Evolutionary conservation across 1,284 basidiomycete species (phyloP).

Genomic region (Marasmius sp.): DNA sequence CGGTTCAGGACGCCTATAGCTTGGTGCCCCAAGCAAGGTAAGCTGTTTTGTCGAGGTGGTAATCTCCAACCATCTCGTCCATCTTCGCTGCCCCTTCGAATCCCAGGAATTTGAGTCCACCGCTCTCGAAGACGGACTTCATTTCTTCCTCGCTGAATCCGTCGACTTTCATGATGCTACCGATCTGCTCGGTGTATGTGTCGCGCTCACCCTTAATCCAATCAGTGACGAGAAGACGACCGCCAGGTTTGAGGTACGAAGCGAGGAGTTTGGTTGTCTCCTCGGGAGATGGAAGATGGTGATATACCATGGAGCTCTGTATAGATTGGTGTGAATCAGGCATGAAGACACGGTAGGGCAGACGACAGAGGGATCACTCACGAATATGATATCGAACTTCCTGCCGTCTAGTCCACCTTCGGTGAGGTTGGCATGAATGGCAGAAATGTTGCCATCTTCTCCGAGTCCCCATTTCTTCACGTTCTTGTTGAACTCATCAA

Average conservation of each 20-base stretch:
- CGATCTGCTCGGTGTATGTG: not conserved
- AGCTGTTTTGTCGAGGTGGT: not conserved
- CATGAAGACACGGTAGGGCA: conserved; percentile 9
- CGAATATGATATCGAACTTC: conserved; percentile 65
- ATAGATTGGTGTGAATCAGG: not conserved
- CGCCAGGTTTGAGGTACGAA: conserved; percentile 60
- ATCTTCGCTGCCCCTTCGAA: not conserved
- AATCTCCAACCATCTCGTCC: not conserved
- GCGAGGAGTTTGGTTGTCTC: conserved; percentile 52
- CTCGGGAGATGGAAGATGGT: conserved; percentile 53
- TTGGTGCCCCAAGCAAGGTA: not conserved
- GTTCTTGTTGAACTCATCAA: conserved; percentile 60
- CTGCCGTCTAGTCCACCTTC: conserved; percentile 48
- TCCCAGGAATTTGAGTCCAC: not conserved
- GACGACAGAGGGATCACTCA: conserved; percentile 18
- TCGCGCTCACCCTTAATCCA: not conserved
- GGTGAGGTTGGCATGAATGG: conserved; percentile 50
- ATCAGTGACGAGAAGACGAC: conserved; percentile 60
- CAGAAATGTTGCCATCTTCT: conserved; percentile 54
- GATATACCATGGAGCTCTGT: conserved; percentile 70
- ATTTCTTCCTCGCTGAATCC: not conserved
- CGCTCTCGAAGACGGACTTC: not conserved
- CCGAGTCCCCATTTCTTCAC: conserved; percentile 56
- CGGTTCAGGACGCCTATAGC: too few relatives aligned
- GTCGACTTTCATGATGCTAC: not conserved